Evolutionary conservation across 768 basidiomycete species (phyloP).

Genomic region (Xerocomus spinulosus): DNA sequence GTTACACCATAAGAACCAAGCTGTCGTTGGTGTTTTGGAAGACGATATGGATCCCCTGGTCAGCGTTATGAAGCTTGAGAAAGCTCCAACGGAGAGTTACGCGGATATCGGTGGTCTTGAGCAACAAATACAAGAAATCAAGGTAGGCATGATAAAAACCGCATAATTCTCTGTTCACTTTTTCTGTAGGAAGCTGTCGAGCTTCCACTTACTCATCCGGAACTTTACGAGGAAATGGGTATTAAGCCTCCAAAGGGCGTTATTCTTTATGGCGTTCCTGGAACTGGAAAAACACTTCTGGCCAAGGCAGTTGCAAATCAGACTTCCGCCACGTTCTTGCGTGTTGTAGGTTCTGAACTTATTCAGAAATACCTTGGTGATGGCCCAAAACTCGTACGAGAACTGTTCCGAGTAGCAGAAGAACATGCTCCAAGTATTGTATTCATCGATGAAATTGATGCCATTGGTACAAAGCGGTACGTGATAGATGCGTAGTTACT

Average conservation of each 20-base stretch:
- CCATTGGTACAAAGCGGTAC: conserved; percentile 95
- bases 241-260: conserved; percentile 99
- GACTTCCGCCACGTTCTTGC: conserved; percentile 96
- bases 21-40: conserved; percentile 91
- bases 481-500: conserved; percentile 15
- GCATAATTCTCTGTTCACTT: not conserved
- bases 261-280: conserved; percentile 97
- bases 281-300: conserved; percentile 95
- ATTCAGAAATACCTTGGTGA: conserved; percentile 99
- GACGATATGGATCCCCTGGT: conserved; percentile 96
- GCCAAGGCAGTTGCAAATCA: conserved; percentile 98
- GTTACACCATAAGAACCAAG: conserved; percentile 92
- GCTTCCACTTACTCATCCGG: conserved; percentile 94
- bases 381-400: conserved; percentile 95
- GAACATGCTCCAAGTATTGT: conserved; percentile 98
- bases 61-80: conserved; percentile 98
- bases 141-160: conserved; percentile 45
- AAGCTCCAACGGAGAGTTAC: conserved; percentile 98
- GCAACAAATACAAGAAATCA: conserved; percentile 97
- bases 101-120: conserved; percentile 98
- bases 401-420: conserved; percentile 94
- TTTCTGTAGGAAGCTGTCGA: conserved; percentile 86
- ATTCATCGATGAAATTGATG: conserved; percentile 99
- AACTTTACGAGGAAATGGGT: conserved; percentile 99
- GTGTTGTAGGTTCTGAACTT: conserved; percentile 95